phyloP scores from a whole-genome alignment of 1,284 basidiomycete genomes.

The Sporisorium graminicola region DNA sequence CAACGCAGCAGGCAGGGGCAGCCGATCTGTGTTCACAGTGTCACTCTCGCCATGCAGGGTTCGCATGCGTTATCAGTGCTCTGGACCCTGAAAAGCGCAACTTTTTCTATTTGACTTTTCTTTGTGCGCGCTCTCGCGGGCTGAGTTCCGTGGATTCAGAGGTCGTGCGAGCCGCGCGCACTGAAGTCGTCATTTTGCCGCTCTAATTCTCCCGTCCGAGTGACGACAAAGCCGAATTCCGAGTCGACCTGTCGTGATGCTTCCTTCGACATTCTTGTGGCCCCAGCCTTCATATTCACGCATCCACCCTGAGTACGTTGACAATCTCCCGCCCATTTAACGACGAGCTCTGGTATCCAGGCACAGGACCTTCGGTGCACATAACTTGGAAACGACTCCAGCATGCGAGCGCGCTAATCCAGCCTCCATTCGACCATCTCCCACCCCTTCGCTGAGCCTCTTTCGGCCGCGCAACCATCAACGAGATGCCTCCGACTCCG shows the following conservation, averaged over 20 bases:
- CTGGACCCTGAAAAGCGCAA: constrained; percentile 39
- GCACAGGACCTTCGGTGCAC: too few relatives aligned
- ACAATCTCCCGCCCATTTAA: too few relatives aligned
- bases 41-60: constrained; percentile 31
- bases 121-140: constrained; percentile 6
- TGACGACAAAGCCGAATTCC: constrained; percentile 26
- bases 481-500: constrained; percentile 35
- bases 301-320: too few relatives aligned
- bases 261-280: background rate
- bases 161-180: constrained; percentile 34
- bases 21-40: constrained; percentile 1
- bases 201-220: constrained; percentile 20
- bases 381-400: background rate
- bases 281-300: background rate
- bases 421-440: background rate
- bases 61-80: constrained; percentile 26
- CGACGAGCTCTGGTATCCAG: background rate
- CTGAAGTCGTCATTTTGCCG: constrained; percentile 13
- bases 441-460: constrained; percentile 2
- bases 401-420: constrained; percentile 3
- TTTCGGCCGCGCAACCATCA: constrained; percentile 1
- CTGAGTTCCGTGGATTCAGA: constrained; percentile 11
- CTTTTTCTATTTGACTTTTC: constrained; percentile 3
- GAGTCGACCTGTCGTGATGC: constrained; percentile 1
- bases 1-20: too few relatives aligned